Evolutionary conservation across 2,329 filamentous ascomycete species (phyloP), one percentile per base, ranked within the genome.

Genomic region (Ascocoryne sarcoides): DNA sequence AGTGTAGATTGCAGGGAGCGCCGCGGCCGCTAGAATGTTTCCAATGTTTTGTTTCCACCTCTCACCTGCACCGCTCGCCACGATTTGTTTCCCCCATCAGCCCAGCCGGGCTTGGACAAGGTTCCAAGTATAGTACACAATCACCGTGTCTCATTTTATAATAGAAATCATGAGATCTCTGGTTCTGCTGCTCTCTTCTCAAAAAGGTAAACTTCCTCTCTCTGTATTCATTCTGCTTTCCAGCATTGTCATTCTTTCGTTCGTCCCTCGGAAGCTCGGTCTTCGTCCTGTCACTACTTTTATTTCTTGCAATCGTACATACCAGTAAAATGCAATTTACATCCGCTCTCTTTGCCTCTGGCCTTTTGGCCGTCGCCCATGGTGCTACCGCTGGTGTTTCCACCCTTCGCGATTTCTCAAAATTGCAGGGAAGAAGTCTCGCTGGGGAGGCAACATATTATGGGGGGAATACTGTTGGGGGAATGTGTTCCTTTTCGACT

Each of bases 401-500:
- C 7, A 47, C 47, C 14, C 3, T 53, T 4, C 43, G 46, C 23
- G 49, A 49, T 20, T n/a, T n/a, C n/a, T n/a, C n/a, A n/a, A n/a
- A n/a, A n/a, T n/a, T n/a, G n/a, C n/a, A n/a, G n/a, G n/a, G n/a
- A n/a, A 41, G 50, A 46, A 39, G 42, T 32, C 54, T 56, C 23
- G 53, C 60, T 4, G 68, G 68, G 45, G 51, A 61, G 42, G 67
- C 69, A 32, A 75, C 73, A 34, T 73, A 65, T 49, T 76, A 76
- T 52, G 67, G 69, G 21, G 72, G 74, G 20, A 73, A 76, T 55
- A 56, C 76, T 2, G 58, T 61, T 4, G 77, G 77, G 29, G 79
- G 79, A 46, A 69, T 67, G 43, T 84, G 79, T 61, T 75, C 71
- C 10, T 82, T 83, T 65, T 65, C 66, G 5, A 73, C 68, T 37